Percentiles rank a stretch among this genome's conserved stretches.
These are phyloP conservation scores for Tolypocladium sp. DNA, from an alignment of 2,329 filamentous ascomycete genomes.

Conservation along the genomic window DNA sequence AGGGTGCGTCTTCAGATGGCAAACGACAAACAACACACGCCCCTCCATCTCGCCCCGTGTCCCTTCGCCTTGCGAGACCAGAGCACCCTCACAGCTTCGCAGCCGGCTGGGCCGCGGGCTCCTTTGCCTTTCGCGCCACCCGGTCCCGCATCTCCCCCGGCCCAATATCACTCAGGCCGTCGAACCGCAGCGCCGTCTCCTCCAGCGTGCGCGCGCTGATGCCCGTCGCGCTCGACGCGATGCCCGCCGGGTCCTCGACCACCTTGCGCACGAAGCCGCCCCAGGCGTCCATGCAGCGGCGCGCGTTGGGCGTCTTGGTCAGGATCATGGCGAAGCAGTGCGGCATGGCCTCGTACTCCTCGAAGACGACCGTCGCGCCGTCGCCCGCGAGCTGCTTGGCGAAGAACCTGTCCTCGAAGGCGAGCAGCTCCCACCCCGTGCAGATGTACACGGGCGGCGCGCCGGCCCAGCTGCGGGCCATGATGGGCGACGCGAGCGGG, in stretches of 20 bases:
- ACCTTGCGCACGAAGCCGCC: conserved; percentile 42
- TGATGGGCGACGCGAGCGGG: conserved; percentile 58
- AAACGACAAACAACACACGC: not conserved
- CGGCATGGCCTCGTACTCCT: conserved; percentile 75
- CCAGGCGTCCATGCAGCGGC: conserved; percentile 46
- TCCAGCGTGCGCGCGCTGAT: conserved; percentile 42
- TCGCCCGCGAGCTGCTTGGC: conserved; percentile 46
- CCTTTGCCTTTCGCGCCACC: conserved; percentile 19
- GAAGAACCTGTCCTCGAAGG: conserved; percentile 56
- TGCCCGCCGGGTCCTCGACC: conserved; percentile 21
- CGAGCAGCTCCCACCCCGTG: conserved; percentile 62
- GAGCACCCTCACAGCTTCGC: conserved; percentile 18
- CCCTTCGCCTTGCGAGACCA: not conserved
- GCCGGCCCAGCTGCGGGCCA: conserved; percentile 48
- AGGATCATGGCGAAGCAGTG: conserved; percentile 61
- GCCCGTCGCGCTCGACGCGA: conserved; percentile 31
- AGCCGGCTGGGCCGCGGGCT: conserved; percentile 4
- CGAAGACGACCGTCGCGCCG: conserved; percentile 53
- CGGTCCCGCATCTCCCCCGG: conserved; percentile 32
- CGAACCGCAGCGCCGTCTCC: conserved; percentile 35
- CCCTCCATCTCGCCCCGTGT: not conserved
- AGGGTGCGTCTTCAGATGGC: not conserved
- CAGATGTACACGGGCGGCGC: conserved; percentile 59
- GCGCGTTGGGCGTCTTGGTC: conserved; percentile 30
- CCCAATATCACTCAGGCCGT: conserved; percentile 29